A percentile compares a stretch with the other conserved stretches of the same genome.
These are phyloP conservation scores for Daldinia caldariorum DNA, from an alignment of 495 filamentous ascomycete genomes.

Conservation along the genomic window DNA sequence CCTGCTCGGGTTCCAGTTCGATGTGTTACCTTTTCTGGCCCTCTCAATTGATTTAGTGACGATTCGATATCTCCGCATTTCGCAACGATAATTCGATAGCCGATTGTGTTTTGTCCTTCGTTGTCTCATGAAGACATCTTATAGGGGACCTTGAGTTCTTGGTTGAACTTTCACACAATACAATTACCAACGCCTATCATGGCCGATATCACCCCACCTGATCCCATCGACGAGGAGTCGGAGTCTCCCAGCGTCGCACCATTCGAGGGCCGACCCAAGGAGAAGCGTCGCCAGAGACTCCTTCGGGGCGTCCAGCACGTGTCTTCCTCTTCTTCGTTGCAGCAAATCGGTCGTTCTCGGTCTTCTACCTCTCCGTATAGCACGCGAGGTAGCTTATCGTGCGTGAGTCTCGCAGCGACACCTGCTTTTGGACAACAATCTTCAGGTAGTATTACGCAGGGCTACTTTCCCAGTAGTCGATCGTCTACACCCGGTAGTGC, in stretches of 20 bases:
- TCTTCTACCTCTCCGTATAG: constrained; percentile 72
- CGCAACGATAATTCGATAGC: constrained; percentile 14
- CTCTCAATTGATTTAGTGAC: constrained; percentile 30
- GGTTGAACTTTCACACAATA: constrained; percentile 14
- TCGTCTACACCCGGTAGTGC: constrained; percentile 67
- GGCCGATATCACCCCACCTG: constrained; percentile 28
- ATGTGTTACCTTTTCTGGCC: constrained; percentile 1
- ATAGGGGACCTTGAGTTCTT: background rate
- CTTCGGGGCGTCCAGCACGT: constrained; percentile 86
- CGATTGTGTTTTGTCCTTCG: constrained; percentile 23
- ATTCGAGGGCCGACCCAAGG: constrained; percentile 66
- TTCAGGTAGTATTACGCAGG: constrained; percentile 57
- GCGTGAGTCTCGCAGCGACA: constrained; percentile 78
- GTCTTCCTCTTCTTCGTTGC: constrained; percentile 83
- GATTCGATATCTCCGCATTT: constrained; percentile 28
- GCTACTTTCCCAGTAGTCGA: constrained; percentile 71
- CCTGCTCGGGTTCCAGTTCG: constrained; percentile 15
- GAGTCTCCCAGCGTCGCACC: constrained; percentile 29
- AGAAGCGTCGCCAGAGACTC: constrained; percentile 77
- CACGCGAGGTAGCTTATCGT: constrained; percentile 71
- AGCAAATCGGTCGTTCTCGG: constrained; percentile 70
- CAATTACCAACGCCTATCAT: constrained; percentile 19
- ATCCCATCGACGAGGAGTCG: constrained; percentile 39
- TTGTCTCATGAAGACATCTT: constrained; percentile 5
- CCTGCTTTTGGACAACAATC: constrained; percentile 58